Base-by-base conservation (phyloP, 768 basidiomycete species). In the Mrakia frigida region DNA sequence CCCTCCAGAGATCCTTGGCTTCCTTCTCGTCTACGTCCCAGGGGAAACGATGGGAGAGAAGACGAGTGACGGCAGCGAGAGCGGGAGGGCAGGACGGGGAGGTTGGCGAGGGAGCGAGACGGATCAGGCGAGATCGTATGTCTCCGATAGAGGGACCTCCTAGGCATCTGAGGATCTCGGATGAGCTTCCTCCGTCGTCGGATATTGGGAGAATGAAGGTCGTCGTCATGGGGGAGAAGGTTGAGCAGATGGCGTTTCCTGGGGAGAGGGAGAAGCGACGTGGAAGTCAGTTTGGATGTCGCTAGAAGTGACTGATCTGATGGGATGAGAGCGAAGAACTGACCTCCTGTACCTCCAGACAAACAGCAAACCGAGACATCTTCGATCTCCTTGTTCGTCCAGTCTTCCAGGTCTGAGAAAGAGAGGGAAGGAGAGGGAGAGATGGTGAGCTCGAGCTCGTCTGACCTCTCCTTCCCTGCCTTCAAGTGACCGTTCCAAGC, bases 151-250 rank as follows among this genome's bases (percentile, higher is more conserved):
- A 93, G 31, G 92, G 91, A 3, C 92, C 92, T 25, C 91, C 92
- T n/a, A 98, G 86, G 33, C 94, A 93, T 69, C 94, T 89, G 71
- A 94, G 92, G 72, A 96, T 96, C 85, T 97, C 94, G 79, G 92
- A 92, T 3, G 94, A 96, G 4, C 92, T 94, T 61, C 95, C 95
- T 1, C 95, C 95, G 82, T 98, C 94, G 81, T 98, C 95, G 9
- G 93, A 95, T 43, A 98, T 92, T 7, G 95, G 95, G 46, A 98
- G 86, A 35, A 94, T 67, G 90, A 81, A 94, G 93, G 81, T 89
- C 90, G 33, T 91, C 89, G 77, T 86, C 81, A 56, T 61, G 31
- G 43, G 83, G 3, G 86, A 87, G 81, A 98, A 97, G 3, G 93
- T 92, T 56, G 91, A 86, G 79, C 92, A 94, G 79, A 98, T 91